Evolutionary conservation across 805 yeast species (phyloP).

Genomic region (Wickerhamiella australiensis): DNA sequence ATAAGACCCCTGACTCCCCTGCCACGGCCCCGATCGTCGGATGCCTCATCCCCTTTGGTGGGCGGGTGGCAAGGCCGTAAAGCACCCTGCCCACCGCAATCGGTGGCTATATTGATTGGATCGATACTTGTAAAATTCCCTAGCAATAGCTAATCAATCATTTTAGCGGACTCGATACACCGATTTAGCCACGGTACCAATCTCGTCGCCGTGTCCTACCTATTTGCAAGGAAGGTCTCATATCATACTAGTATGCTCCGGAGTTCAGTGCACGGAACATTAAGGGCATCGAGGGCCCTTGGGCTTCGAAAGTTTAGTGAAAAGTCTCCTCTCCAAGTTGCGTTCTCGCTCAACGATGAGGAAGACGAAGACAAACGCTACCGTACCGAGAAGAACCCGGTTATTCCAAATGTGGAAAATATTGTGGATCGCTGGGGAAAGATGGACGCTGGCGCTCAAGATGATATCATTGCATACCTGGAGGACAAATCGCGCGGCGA

Average conservation of each 20-base stretch:
- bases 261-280: neutral
- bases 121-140: too few relatives aligned
- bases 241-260: neutral
- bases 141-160: too few relatives aligned
- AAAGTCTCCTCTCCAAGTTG: slow-evolving; percentile 21
- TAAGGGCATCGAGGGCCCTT: neutral
- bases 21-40: too few relatives aligned
- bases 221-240: too few relatives aligned
- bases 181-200: too few relatives aligned
- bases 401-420: slow-evolving; percentile 24
- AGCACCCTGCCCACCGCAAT: too few relatives aligned
- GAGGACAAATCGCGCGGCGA: slow-evolving; percentile 29
- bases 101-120: too few relatives aligned
- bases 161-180: too few relatives aligned
- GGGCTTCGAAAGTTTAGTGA: slow-evolving; percentile 5
- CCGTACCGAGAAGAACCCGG: slow-evolving; percentile 26
- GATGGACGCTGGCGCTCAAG: slow-evolving; percentile 29
- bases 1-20: too few relatives aligned
- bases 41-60: too few relatives aligned
- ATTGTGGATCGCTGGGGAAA: slow-evolving; percentile 27
- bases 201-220: too few relatives aligned
- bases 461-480: slow-evolving; percentile 28
- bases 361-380: slow-evolving; percentile 22
- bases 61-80: too few relatives aligned
- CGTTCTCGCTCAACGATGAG: slow-evolving; percentile 20